Evolutionary conservation across 1,139 yeast genomes (phyloP).

Genomic region (Kurtzmaniella quercitrusa): DNA sequence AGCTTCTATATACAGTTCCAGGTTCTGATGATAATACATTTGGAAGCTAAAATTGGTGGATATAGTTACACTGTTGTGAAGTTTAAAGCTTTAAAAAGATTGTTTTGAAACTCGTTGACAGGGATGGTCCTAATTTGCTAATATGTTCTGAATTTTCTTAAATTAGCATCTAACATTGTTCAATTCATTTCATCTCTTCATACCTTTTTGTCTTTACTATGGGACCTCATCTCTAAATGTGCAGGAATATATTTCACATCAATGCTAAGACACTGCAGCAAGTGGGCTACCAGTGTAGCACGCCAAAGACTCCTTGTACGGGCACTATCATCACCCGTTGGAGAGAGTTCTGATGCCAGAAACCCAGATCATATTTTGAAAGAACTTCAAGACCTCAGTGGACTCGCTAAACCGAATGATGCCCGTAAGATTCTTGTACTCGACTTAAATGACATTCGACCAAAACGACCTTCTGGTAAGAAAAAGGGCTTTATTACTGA

Average conservation of each 20-base stretch:
- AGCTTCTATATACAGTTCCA: too few species aligned
- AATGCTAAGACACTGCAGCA: not conserved
- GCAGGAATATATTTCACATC: not conserved
- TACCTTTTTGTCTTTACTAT: not conserved
- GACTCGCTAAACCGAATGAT: not conserved
- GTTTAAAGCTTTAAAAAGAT: too few species aligned
- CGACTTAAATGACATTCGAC: not conserved
- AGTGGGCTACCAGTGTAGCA: not conserved
- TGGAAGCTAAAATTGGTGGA: too few species aligned
- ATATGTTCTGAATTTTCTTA: too few species aligned
- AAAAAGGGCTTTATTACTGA: not conserved
- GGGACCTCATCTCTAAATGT: not conserved
- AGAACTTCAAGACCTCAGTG: not conserved
- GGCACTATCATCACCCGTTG: not conserved
- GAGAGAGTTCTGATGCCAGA: not conserved
- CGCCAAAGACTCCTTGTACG: not conserved
- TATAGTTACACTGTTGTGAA: too few species aligned
- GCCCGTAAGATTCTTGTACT: not conserved
- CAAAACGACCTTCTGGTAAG: not conserved
- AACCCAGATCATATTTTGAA: not conserved
- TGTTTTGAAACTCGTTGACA: too few species aligned
- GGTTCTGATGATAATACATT: too few species aligned
- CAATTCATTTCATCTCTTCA: too few species aligned
- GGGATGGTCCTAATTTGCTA: too few species aligned
- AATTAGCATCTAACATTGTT: too few species aligned